Conservation (phyloP, 192 early-diverging fungal genomes). For the Coemansia sp. region DNA sequence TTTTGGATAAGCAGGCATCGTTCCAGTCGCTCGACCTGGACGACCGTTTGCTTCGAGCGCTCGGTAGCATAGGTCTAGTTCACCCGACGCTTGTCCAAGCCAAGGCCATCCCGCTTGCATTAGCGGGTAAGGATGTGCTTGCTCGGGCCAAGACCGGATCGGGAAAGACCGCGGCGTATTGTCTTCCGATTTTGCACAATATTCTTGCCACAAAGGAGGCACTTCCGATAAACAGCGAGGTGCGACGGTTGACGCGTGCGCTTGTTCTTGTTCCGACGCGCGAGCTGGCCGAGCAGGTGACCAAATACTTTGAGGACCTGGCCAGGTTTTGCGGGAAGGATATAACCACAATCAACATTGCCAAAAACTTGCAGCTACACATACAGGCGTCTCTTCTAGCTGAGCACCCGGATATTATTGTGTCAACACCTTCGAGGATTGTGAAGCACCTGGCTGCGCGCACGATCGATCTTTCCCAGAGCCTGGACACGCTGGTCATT, state of each 20-base stretch:
- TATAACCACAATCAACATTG: slow-evolving; percentile 35
- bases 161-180: slow-evolving; percentile 97
- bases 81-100: slow-evolving; percentile 90
- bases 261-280: slow-evolving; percentile 93
- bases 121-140: slow-evolving; percentile 91
- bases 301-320: slow-evolving; percentile 71
- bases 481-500: slow-evolving; percentile 84
- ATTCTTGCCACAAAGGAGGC: slow-evolving; percentile 75
- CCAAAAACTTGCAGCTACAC: slow-evolving; percentile 27
- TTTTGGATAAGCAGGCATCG: slow-evolving; percentile 55
- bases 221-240: slow-evolving; percentile 25
- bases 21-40: slow-evolving; percentile 79
- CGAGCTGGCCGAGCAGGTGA: slow-evolving; percentile 94
- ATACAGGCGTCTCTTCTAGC: slow-evolving; percentile 70
- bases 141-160: slow-evolving; percentile 92
- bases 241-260: slow-evolving; percentile 44
- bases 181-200: slow-evolving; percentile 88
- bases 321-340: slow-evolving; percentile 65
- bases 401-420: slow-evolving; percentile 83
- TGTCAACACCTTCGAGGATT: slow-evolving; percentile 83
- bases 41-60: slow-evolving; percentile 80
- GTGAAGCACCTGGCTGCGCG: slow-evolving; percentile 70
- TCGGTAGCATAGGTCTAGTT: slow-evolving; percentile 79
- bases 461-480: slow-evolving; percentile 56
- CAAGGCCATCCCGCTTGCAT: slow-evolving; percentile 84